Conservation (phyloP, 2,329 filamentous ascomycete genomes). For the Exophiala viscosa region DNA sequence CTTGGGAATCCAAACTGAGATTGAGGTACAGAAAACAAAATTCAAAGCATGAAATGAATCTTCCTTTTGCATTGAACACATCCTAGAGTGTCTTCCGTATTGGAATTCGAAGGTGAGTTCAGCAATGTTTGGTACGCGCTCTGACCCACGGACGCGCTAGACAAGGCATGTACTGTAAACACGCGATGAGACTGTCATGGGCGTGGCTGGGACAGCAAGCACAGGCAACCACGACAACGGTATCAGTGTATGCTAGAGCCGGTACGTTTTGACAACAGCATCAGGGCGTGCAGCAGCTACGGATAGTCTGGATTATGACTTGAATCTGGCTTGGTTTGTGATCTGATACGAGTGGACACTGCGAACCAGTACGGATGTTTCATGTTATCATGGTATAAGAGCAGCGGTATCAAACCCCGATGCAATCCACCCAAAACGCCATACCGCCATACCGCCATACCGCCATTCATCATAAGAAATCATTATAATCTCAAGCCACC, state of each 20-base stretch:
- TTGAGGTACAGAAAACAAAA: conserved; percentile 23
- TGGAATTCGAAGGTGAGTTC: not conserved
- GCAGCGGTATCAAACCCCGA: not conserved
- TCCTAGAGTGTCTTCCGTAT: not conserved
- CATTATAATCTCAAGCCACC: not conserved
- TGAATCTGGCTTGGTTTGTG: no score
- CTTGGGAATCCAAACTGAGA: conserved; percentile 10
- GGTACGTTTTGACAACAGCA: no score
- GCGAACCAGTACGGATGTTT: not conserved
- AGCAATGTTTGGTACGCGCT: conserved; percentile 21
- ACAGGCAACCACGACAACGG: not conserved
- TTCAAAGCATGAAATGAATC: conserved; percentile 29
- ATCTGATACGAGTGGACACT: not conserved
- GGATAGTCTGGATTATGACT: no score
- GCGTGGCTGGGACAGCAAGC: not conserved
- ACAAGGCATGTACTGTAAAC: not conserved
- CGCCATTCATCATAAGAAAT: not conserved
- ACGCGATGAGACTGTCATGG: not conserved
- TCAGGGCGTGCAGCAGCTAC: no score
- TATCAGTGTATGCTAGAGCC: no score
- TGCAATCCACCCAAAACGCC: not conserved
- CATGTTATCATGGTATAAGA: not conserved
- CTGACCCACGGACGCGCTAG: conserved; percentile 8
- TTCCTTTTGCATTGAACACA: not conserved
- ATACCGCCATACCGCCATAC: not conserved